A percentile compares a stretch with the other conserved stretches of the same genome.
Conservation (phyloP, 306 rosid species). For the Rubus idaeus region DNA sequence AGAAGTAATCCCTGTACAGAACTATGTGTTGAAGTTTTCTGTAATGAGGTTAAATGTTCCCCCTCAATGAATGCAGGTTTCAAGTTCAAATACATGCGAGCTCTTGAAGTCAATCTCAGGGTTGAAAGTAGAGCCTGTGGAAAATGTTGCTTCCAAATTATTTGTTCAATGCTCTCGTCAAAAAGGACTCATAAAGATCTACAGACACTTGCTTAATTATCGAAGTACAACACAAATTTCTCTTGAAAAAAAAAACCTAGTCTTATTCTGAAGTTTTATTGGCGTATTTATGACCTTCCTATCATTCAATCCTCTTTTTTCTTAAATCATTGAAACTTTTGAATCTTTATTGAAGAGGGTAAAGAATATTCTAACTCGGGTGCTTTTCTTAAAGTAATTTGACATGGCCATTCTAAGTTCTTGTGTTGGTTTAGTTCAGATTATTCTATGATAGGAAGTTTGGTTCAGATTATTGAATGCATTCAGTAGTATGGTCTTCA, state of each 20-base stretch:
- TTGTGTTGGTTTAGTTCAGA: background rate
- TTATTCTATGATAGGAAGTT: background rate
- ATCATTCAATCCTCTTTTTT: background rate
- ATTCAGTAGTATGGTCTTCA: background rate
- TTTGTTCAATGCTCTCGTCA: constrained; percentile 99
- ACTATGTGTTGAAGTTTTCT: background rate
- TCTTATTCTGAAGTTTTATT: background rate
- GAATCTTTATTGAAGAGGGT: background rate
- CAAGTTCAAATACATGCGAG: constrained; percentile 81
- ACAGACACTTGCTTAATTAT: constrained; percentile 92
- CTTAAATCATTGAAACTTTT: background rate
- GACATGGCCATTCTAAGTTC: background rate
- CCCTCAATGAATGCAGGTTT: constrained; percentile 63
- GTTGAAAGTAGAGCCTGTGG: constrained; percentile 84
- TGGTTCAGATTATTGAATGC: background rate
- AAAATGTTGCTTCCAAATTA: constrained; percentile 88
- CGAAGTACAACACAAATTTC: constrained; percentile 50
- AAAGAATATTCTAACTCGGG: background rate
- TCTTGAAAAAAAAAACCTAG: background rate
- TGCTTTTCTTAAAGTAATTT: background rate
- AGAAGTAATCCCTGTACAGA: too few relatives aligned
- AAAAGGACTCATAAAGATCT: constrained; percentile 92
- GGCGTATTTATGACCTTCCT: background rate
- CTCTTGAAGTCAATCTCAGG: constrained; percentile 84
- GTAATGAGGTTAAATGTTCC: constrained; percentile 24